Conservation (phyloP, 441 rosid species). For the Manihot esculenta region DNA sequence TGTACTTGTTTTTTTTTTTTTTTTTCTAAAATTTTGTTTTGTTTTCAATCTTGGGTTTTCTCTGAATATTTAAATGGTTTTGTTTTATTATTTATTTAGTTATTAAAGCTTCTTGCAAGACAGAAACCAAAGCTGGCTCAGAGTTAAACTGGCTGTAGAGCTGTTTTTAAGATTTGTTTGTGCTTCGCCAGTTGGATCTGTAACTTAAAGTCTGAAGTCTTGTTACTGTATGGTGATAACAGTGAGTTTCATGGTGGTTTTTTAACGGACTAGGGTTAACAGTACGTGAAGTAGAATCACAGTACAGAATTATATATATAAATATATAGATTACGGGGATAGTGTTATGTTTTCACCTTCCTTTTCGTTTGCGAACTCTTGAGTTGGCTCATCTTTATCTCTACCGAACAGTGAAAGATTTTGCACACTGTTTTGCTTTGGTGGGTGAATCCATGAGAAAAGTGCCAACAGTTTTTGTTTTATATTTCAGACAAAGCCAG, state of each 20-base stretch:
- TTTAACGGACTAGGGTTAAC: slow-evolving; percentile 20
- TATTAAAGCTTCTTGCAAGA: background rate
- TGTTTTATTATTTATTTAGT: background rate
- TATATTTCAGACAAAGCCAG: background rate
- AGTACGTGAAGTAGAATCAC: slow-evolving; percentile 8
- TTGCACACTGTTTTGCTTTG: background rate
- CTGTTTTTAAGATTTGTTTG: no score
- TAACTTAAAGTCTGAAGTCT: background rate
- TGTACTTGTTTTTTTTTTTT: background rate
- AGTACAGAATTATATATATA: background rate
- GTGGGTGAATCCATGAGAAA: background rate
- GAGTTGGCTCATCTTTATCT: background rate
- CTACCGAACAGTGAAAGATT: background rate
- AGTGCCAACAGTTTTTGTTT: background rate
- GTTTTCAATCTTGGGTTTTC: background rate
- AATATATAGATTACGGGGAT: background rate
- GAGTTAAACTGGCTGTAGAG: background rate
- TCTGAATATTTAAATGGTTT: background rate
- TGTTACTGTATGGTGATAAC: background rate
- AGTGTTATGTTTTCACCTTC: background rate
- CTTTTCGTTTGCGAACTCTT: background rate
- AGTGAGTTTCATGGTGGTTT: background rate
- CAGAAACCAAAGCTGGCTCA: background rate
- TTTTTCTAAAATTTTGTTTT: background rate
- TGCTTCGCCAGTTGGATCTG: slow-evolving; percentile 5